Evolutionary conservation across 345 rosid species (phyloP), one percentile per base, ranked within the genome.

Genomic region (Rhodomyrtus tomentosa): DNA sequence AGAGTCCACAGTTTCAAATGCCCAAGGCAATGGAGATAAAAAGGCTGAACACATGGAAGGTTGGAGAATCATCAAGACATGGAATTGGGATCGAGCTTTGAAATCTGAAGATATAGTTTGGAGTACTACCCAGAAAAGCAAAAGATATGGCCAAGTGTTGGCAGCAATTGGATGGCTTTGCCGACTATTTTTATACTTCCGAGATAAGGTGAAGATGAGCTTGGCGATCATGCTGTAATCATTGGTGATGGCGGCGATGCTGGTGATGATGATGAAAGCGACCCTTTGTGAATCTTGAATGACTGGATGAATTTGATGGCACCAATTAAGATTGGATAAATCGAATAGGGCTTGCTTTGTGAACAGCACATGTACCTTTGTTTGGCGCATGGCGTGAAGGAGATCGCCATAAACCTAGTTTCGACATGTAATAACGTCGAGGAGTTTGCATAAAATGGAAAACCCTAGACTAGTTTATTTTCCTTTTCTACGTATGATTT

Each of bases 11-110:
- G 83, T 50, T 25, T 81, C 42, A 51, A 74, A 74, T 29, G 6
- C 80, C 51, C 81, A 21, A 18, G 45, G 24, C 29, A 80, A 40
- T 80, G 74, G 53, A 62, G 85, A 87, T 87, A 85, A 85, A 87
- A 85, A 68, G 87, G 56, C 38, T 40, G 59, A 51, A 40, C 86
- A 42, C 85, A 56, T 58, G 74, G 81, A 84, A 58, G 85, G 68
- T 84, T 80, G 80, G 85, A 87, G 85, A 82, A 3, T 82, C 74
- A 29, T 25, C 50, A 29, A 54, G 18, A 40, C 24, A 32, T 25
- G 56, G 18, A 22, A 68, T 48, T 25, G 82, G 53, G 82, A 80
- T 80, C 24, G 82, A 12, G 11, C 82, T 45, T 80, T 80, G 54
- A 80, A 80, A 27, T 80, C 29, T 80, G 82, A 68, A 36, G 79